A percentile compares a stretch with the other conserved stretches of the same genome.
phyloP scores from a whole-genome alignment of 2,329 filamentous ascomycete species.

The Stagonosporopsis cucurbitacearum region DNA sequence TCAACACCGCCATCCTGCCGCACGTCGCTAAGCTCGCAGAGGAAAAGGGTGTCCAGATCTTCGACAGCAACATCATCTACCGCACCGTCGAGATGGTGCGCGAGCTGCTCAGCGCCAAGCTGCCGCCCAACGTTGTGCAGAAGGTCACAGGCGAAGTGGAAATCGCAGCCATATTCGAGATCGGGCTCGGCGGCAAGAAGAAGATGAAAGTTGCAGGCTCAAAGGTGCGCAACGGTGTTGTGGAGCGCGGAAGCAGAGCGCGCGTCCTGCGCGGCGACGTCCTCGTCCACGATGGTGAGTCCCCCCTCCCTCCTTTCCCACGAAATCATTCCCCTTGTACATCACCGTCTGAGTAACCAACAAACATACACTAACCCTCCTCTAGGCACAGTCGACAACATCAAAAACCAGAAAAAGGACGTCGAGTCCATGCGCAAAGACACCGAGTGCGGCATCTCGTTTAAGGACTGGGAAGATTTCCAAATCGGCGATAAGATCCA shows the following conservation, averaged over 20 bases:
- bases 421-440: constrained; percentile 89
- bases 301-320: neutral
- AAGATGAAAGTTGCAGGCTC: constrained; percentile 84
- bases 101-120: constrained; percentile 69
- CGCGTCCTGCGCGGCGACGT: constrained; percentile 75
- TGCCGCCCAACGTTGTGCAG: constrained; percentile 70
- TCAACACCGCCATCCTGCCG: constrained; percentile 76
- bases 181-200: constrained; percentile 75
- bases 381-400: constrained; percentile 75
- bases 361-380: constrained; percentile 9
- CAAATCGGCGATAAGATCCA: constrained; percentile 84
- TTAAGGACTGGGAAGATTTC: constrained; percentile 80
- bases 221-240: constrained; percentile 79
- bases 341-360: neutral
- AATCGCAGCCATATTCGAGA: constrained; percentile 80
- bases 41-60: constrained; percentile 72
- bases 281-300: constrained; percentile 81
- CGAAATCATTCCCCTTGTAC: no score
- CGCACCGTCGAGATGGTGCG: constrained; percentile 76
- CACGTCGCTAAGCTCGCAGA: constrained; percentile 74
- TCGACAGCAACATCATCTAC: constrained; percentile 89
- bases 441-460: constrained; percentile 89
- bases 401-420: constrained; percentile 94
- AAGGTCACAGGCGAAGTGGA: constrained; percentile 88
- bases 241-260: constrained; percentile 69